These are phyloP conservation scores for Didymella pomorum DNA, from an alignment of 2,329 filamentous ascomycete species.

Conservation along the genomic window DNA sequence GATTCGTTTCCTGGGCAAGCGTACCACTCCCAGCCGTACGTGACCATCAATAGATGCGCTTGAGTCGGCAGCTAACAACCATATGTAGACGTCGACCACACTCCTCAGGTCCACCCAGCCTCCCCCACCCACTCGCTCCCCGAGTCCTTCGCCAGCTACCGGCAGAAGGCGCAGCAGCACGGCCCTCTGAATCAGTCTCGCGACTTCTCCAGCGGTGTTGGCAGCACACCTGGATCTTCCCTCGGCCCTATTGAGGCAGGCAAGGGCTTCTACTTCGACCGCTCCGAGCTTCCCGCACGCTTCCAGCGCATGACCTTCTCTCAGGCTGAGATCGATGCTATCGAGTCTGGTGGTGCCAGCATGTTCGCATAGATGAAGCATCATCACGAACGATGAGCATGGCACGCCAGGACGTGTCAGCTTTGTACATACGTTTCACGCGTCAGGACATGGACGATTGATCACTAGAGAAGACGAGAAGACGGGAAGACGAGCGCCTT, in stretches of 20 bases:
- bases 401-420: slow-evolving; percentile 25
- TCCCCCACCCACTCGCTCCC: slow-evolving; percentile 72
- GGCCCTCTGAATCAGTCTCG: slow-evolving; percentile 66
- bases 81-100: slow-evolving; percentile 73
- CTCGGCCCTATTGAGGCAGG: slow-evolving; percentile 76
- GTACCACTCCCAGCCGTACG: slow-evolving; percentile 55
- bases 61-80: slow-evolving; percentile 22
- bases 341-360: slow-evolving; percentile 91
- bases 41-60: slow-evolving; percentile 2
- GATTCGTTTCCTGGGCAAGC: slow-evolving; percentile 62
- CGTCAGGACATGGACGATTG: slow-evolving; percentile 21
- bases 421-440: slow-evolving; percentile 32
- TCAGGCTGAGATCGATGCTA: slow-evolving; percentile 88
- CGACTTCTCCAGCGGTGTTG: slow-evolving; percentile 54
- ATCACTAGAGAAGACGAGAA: slow-evolving; percentile 17
- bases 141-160: slow-evolving; percentile 76
- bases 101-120: slow-evolving; percentile 75
- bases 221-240: slow-evolving; percentile 70
- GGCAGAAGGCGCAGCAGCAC: slow-evolving; percentile 79
- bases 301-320: slow-evolving; percentile 81
- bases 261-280: slow-evolving; percentile 84
- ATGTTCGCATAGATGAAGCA: slow-evolving; percentile 57
- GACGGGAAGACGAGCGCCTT: slow-evolving; percentile 11
- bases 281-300: slow-evolving; percentile 82
- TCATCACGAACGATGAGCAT: slow-evolving; percentile 22